A percentile compares a stretch with the other conserved stretches of the same genome.
phyloP scores from a whole-genome alignment of 1,284 basidiomycete species.

The Cutaneotrichosporon spelunceum region DNA sequence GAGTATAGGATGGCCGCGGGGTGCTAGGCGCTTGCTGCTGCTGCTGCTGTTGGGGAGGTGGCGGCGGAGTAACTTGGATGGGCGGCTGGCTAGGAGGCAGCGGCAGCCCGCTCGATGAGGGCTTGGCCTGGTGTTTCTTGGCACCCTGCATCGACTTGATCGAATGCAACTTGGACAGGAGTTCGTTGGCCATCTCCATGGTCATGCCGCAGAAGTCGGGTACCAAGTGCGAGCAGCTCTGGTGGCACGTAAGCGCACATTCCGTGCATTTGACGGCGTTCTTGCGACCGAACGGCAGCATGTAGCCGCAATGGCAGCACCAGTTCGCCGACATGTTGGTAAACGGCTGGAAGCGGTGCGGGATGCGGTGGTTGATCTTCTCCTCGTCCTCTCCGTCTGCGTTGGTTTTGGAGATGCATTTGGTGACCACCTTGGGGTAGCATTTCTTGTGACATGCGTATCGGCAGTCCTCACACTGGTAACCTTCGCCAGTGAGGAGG shows the following conservation, averaged over 20 bases:
- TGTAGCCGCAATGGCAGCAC: conserved; percentile 99
- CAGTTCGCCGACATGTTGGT: conserved; percentile 98
- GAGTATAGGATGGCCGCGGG: conserved; percentile 5
- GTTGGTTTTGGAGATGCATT: conserved; percentile 97
- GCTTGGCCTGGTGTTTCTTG: conserved; percentile 29
- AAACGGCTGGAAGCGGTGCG: conserved; percentile 95
- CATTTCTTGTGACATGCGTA: conserved; percentile 99
- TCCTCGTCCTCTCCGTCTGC: conserved; percentile 93
- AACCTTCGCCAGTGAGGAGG: conserved; percentile 92
- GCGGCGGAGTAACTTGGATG: conserved; percentile 17
- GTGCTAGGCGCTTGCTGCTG: conserved; percentile 24
- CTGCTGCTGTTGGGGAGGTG: conserved; percentile 24
- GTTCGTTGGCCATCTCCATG: conserved; percentile 96
- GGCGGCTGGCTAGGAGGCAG: conserved; percentile 29
- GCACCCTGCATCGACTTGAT: conserved; percentile 60
- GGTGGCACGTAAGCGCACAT: conserved; percentile 94
- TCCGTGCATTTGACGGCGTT: conserved; percentile 93
- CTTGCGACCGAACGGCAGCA: conserved; percentile 94
- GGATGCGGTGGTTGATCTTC: conserved; percentile 99
- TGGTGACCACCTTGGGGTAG: conserved; percentile 97
- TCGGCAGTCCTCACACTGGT: conserved; percentile 98
- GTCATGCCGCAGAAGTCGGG: conserved; percentile 99
- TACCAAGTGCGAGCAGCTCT: conserved; percentile 95
- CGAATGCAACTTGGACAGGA: conserved; percentile 79
- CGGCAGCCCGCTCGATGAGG: conserved; percentile 16